phyloP scores from a whole-genome alignment of 352 stramenopile genomes.

The Phytophthora sojae region DNA sequence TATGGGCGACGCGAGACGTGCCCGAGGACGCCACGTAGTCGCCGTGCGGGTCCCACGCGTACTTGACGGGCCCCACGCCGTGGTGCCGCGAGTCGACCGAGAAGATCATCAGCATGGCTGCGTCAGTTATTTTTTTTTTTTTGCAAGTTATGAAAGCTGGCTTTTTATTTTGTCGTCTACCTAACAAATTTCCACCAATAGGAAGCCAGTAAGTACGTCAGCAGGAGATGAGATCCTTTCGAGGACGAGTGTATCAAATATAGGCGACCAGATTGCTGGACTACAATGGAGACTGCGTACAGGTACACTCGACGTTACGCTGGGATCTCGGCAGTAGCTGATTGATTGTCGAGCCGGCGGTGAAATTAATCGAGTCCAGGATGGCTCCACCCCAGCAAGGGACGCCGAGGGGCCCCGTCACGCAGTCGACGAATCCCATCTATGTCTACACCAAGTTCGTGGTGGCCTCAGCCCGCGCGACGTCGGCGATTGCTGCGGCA shows the following conservation, averaged over 20 bases:
- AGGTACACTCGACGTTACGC: slow-evolving; percentile 5
- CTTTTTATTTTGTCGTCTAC: background rate
- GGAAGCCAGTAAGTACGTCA: slow-evolving; percentile 30
- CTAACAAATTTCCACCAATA: slow-evolving; percentile 15
- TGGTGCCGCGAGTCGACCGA: slow-evolving; percentile 83
- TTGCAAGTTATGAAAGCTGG: background rate
- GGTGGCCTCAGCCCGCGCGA: slow-evolving; percentile 51
- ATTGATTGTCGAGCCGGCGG: background rate
- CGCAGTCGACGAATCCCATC: slow-evolving; percentile 50
- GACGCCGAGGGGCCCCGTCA: slow-evolving; percentile 19
- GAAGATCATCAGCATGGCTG: slow-evolving; percentile 81
- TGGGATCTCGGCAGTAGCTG: background rate
- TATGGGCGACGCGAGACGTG: slow-evolving; percentile 76
- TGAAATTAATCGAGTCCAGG: background rate
- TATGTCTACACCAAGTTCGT: slow-evolving; percentile 60
- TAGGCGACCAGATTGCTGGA: slow-evolving; percentile 17
- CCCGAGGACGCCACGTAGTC: slow-evolving; percentile 82
- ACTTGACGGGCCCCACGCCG: slow-evolving; percentile 74
- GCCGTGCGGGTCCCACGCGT: slow-evolving; percentile 81
- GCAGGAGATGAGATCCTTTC: slow-evolving; percentile 5
- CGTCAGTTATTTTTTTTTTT: background rate
- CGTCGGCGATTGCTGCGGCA: slow-evolving; percentile 48
- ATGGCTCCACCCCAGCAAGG: slow-evolving; percentile 19
- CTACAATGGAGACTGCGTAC: background rate
- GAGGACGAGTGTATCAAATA: slow-evolving; percentile 32